Base-by-base conservation (phyloP, 192 early-diverging fungal species). In the Dispira parvispora region DNA sequence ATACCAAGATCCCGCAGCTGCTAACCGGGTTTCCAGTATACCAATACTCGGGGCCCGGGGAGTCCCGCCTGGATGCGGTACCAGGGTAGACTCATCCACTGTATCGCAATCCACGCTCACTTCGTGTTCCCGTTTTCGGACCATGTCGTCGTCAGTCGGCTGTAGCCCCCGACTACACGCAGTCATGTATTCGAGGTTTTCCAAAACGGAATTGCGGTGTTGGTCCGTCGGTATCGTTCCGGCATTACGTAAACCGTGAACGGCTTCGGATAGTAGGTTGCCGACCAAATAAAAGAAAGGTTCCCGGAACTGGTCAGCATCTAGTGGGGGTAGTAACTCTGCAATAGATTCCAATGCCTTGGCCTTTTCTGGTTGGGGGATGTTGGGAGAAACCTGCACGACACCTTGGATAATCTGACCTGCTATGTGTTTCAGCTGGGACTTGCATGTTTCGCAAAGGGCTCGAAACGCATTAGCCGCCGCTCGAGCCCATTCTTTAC, bases 381-480 rank as follows among this genome's bases (percentile, higher is more conserved):
- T 55, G 18, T 13, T 13, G 12, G 16, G n/a, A 13, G 25, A 18
- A 27, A 55, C 27, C 13, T 27, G 53, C 53, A 55, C 53, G n/a
- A 55, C 20, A 13, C 12, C 12, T 27, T 26, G n/a, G 10, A 55
- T 55, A 27, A 55, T 55, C 18, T 18, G 12, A 2, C 23, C 23
- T 8, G 53, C 53, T 27, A 55, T 26, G 53, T 20, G 23, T 27
- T 26, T 18, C 18, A 55, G 25, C 23, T 55, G 53, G 12, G 23
- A 20, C 10, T 55, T 55, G 27, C 53, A 55, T 20, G 25, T 55
- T 26, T 55, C 53, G 25, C 53, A 55, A 20, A 55, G 53, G n/a
- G 53, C 53, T 14, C 53, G 53, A 26, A 55, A 55, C 23, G 53
- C 53, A 26, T 13, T 26, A 20, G 53, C 53, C 20, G 53, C 16